A percentile compares a stretch with the other conserved stretches of the same genome.
These are phyloP conservation scores for Pestalotiopsis sp. DNA, from an alignment of 2,329 filamentous ascomycete genomes.

Conservation along the genomic window DNA sequence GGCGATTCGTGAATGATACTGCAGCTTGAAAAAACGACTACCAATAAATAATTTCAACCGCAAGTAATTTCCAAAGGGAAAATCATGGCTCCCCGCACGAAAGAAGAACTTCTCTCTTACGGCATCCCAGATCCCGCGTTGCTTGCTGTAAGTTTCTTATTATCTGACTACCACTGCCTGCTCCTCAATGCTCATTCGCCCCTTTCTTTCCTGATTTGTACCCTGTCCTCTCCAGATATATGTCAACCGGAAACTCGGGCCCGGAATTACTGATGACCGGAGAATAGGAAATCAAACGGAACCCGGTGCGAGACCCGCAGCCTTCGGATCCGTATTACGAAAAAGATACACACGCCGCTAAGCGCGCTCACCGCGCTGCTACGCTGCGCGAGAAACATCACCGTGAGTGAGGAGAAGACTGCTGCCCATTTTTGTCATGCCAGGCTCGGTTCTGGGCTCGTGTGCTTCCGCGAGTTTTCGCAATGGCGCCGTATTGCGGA, in stretches of 20 bases:
- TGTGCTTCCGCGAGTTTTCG: no score
- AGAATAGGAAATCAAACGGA: slow-evolving; percentile 19
- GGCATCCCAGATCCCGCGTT: slow-evolving; percentile 23
- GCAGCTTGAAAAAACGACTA: background rate
- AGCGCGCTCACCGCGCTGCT: slow-evolving; percentile 23
- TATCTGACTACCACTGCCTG: background rate
- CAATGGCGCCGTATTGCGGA: background rate
- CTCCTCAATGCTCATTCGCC: background rate
- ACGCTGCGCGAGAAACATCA: slow-evolving; percentile 28
- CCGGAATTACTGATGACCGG: background rate
- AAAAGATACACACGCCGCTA: slow-evolving; percentile 17
- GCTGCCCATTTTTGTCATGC: background rate
- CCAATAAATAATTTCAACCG: background rate
- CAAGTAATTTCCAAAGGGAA: background rate
- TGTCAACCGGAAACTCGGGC: background rate
- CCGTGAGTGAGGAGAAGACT: background rate
- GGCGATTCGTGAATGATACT: background rate
- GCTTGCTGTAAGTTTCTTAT: slow-evolving; percentile 18
- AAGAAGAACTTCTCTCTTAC: slow-evolving; percentile 22
- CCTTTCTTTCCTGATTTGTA: background rate
- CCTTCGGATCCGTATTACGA: slow-evolving; percentile 26
- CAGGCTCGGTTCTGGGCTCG: background rate
- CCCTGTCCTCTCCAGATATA: background rate
- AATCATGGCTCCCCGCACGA: slow-evolving; percentile 21
- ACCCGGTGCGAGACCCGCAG: slow-evolving; percentile 21